Evolutionary conservation across 805 yeast species (phyloP).

Genomic region (Candida montana): DNA sequence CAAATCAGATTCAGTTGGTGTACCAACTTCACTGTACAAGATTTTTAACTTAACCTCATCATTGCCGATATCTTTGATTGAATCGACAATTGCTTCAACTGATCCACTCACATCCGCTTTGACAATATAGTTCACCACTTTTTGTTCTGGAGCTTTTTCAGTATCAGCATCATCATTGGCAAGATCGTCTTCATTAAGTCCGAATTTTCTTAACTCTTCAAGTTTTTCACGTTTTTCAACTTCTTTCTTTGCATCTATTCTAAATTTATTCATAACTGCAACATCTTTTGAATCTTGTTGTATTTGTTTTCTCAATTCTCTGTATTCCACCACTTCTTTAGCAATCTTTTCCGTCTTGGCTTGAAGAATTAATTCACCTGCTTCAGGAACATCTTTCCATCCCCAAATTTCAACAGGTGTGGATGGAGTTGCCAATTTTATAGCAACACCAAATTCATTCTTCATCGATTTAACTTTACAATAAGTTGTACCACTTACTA

Average conservation of each 20-base stretch:
- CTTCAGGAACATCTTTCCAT: slow-evolving; percentile 89
- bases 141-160: slow-evolving; percentile 22
- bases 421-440: slow-evolving; percentile 74
- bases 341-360: slow-evolving; percentile 72
- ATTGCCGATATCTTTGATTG: slow-evolving; percentile 79
- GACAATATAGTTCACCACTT: slow-evolving; percentile 55
- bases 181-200: slow-evolving; percentile 41
- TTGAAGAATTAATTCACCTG: slow-evolving; percentile 80
- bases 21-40: slow-evolving; percentile 72
- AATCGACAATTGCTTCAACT: slow-evolving; percentile 85
- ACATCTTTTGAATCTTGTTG: slow-evolving; percentile 58
- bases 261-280: slow-evolving; percentile 62
- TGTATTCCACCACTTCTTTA: slow-evolving; percentile 64
- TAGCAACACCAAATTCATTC: slow-evolving; percentile 62
- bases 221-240: slow-evolving; percentile 47
- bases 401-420: slow-evolving; percentile 89
- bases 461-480: slow-evolving; percentile 78
- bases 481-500: slow-evolving; percentile 84
- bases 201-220: slow-evolving; percentile 55
- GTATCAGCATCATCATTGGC: slow-evolving; percentile 13
- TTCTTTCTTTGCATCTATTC: slow-evolving; percentile 49
- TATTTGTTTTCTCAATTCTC: slow-evolving; percentile 56
- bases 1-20: slow-evolving; percentile 61
- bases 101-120: slow-evolving; percentile 95
- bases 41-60: slow-evolving; percentile 73